Evolutionary conservation across 306 rosid species (phyloP), one percentile per base, ranked within the genome.

Genomic region (Astragalus glycyphyllos): DNA sequence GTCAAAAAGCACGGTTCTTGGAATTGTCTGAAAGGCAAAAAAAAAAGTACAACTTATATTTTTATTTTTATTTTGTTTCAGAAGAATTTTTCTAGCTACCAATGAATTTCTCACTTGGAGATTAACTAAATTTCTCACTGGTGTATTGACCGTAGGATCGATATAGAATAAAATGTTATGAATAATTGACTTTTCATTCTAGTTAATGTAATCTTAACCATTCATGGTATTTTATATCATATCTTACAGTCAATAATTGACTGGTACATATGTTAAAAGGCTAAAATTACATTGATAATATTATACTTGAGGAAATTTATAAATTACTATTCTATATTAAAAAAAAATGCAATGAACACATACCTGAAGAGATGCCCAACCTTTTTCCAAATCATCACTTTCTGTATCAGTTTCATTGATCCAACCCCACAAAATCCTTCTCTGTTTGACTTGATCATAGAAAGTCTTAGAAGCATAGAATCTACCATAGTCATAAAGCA

Each of bases 361-460:
- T 79, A 91, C 97, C 86, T 86, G 92, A 62, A 91, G 58, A 1
- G 97, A 91, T 0, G 97, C 80, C 97, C 97, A 91, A 8, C 96
- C 96, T 64, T 91, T 91, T 17, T 2, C 69, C 79, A 91, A 56
- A 57, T 88, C 92, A 75, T 72, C 90, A 49, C 29, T 14, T 50
- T 66, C 91, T 0, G 84, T 69, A 35, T 91, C 97, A 0, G 97
- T 86, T 78, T 88, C 97, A 51, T 85, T 83, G 26, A 86, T 77
- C 97, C 97, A 91, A 68, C 97, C 92, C 84, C 80, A 83, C 6
- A 88, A 12, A 14, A 91, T 77, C 51, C 97, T 82, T 40, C 97
- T 85, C 65, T 81, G 73, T 77, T 78, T 86, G 5, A 37, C 29
- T 66, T 58, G 89, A 54, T 91, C 97, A 75, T 83, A 91, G 55